Percentiles rank a stretch among this genome's conserved stretches.
Evolutionary conservation across 164 flowering plant genomes (phyloP).

Genomic region (Hamamelis virginiana): DNA sequence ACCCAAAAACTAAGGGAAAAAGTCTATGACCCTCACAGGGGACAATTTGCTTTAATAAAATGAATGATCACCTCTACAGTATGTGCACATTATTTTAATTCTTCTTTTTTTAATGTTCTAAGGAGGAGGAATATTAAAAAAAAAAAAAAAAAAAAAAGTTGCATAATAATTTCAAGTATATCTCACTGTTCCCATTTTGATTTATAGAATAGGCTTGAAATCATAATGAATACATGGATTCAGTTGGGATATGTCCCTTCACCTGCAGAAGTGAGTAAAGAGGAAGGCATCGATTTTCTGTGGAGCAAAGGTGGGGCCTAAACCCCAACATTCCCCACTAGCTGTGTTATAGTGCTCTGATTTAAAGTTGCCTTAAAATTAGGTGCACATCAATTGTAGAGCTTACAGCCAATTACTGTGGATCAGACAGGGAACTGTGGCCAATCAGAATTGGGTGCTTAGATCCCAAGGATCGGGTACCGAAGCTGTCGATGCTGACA

Average conservation of each 20-base stretch:
- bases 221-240: constrained; percentile 66
- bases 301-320: constrained; percentile 48
- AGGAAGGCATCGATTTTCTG: constrained; percentile 62
- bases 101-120: too few species aligned
- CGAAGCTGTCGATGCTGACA: constrained; percentile 50
- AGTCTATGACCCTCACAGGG: too few species aligned
- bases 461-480: constrained; percentile 45
- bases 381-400: constrained; percentile 16
- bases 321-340: neutral
- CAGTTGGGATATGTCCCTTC: constrained; percentile 58
- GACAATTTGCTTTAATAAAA: too few species aligned
- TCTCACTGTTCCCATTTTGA: neutral
- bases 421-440: constrained; percentile 59
- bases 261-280: constrained; percentile 79
- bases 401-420: constrained; percentile 28
- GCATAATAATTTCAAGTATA: neutral
- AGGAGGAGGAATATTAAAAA: too few species aligned
- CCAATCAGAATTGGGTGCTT: constrained; percentile 81
- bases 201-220: constrained; percentile 81
- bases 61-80: too few species aligned
- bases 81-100: too few species aligned
- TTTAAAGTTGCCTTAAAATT: constrained; percentile 10
- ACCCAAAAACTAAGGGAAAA: too few species aligned
- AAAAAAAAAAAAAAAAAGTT: too few species aligned
- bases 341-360: constrained; percentile 8